Evolutionary conservation across 208 protist genomes (phyloP), one percentile per base, ranked within the genome.

Genomic region (Strigomonas oncopelti): DNA sequence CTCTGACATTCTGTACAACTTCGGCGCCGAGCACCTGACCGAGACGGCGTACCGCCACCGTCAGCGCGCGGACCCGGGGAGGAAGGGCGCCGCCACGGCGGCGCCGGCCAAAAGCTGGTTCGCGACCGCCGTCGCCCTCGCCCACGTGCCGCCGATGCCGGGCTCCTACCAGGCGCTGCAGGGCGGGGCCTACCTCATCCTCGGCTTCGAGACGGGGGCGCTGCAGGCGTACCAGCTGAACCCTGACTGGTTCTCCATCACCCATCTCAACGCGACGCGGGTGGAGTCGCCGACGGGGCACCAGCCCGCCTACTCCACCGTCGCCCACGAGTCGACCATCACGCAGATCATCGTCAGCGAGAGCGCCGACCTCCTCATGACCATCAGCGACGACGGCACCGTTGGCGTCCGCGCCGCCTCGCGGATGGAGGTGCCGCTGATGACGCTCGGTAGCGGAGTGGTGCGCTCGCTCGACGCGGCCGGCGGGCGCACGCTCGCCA

Each of bases 151-250:
- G 20, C 69, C 72, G 14, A 51, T 20, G 3, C 28, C 46, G 53
- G 61, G 13, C 24, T 67, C 51, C 24, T 45, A 25, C 25, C 22
- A 34, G 45, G 38, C 72, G 67, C 48, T 45, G 51, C 34, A 67
- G 51, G 48, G 28, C 45, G 79, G 76, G 20, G 74, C 69, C 8
- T 86, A 86, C 63, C 67, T 93, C 5, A 46, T 93, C 7, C 54
- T 92, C 31, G 91, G 91, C 34, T 96, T 91, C 60, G 83, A 87
- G 27, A 83, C 85, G 22, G 87, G 87, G 25, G 71, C 87, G 0
- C 27, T 96, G 52, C 87, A 93, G 74, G 64, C 80, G 31, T 95
- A 88, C 61, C 67, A 61, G 54, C 69, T 95, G 36, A 77, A 69
- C 38, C n/a, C 57, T 24, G 66, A 74, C 38, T 93, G 87, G 84